Percentiles rank a stretch among this genome's conserved stretches.
These are phyloP conservation scores for Malassezia japonica DNA, from an alignment of 1,284 basidiomycete species.

Conservation along the genomic window DNA sequence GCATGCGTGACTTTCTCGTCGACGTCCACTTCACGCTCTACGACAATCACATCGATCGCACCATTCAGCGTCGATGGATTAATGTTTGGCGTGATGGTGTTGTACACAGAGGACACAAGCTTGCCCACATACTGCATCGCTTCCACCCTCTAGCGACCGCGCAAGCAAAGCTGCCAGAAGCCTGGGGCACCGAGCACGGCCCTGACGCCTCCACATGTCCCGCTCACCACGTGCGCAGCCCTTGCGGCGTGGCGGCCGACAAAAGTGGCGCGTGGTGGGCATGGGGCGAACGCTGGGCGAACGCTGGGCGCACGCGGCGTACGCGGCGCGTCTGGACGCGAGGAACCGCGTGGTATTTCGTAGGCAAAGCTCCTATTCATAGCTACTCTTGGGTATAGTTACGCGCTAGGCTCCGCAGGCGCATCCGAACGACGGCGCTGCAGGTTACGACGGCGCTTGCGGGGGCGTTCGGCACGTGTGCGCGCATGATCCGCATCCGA, in stretches of 20 bases:
- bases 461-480: too few species aligned
- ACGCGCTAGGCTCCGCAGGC: background rate
- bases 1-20: constrained; percentile 53
- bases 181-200: constrained; percentile 5
- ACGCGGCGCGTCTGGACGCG: background rate
- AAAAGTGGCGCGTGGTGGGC: background rate
- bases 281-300: background rate
- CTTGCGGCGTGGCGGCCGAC: too few species aligned
- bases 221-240: constrained; percentile 4
- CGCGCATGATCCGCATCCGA: too few species aligned
- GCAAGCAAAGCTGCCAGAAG: background rate
- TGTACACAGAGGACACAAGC: constrained; percentile 47
- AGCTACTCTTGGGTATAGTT: too few species aligned
- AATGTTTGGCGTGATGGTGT: constrained; percentile 48
- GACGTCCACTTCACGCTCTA: constrained; percentile 51
- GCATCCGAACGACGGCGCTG: background rate
- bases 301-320: background rate
- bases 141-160: background rate
- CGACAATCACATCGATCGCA: constrained; percentile 48
- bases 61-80: constrained; percentile 47
- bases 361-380: too few species aligned
- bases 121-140: constrained; percentile 47
- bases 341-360: too few species aligned
- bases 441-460: background rate
- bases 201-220: constrained; percentile 5